phyloP scores from a whole-genome alignment of 768 basidiomycete genomes.

The Phaeolepiota aurea region DNA sequence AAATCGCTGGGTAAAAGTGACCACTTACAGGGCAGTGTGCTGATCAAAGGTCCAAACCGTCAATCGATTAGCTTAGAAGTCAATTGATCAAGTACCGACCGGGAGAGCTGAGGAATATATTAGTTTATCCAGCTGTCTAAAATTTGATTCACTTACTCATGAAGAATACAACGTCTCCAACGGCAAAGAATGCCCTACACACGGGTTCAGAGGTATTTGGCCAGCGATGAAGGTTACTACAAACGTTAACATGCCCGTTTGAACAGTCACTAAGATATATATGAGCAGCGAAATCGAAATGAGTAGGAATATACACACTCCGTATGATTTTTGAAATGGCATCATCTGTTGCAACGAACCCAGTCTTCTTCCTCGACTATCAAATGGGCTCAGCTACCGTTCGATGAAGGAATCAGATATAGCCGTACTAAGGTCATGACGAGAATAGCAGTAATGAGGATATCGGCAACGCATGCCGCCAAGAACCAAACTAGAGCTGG shows the following conservation, averaged over 20 bases:
- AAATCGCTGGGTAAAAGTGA: too few relatives aligned
- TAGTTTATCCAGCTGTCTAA: neutral
- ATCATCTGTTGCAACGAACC: conserved; percentile 33
- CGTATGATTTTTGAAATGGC: conserved; percentile 27
- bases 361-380: conserved; percentile 29
- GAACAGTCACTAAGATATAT: conserved; percentile 25
- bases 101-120: conserved; percentile 20
- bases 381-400: conserved; percentile 2
- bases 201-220: neutral
- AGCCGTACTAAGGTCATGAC: conserved; percentile 26
- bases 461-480: conserved; percentile 30
- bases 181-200: conserved; percentile 27
- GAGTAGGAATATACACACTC: conserved; percentile 11
- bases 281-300: conserved; percentile 2
- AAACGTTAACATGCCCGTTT: conserved; percentile 33
- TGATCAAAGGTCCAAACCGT: conserved; percentile 8
- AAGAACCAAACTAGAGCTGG: conserved; percentile 37
- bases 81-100: conserved; percentile 12
- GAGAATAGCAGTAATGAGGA: conserved; percentile 30
- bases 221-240: conserved; percentile 2
- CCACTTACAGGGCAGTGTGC: conserved; percentile 35
- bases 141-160: conserved; percentile 23
- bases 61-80: neutral
- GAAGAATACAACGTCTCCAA: conserved; percentile 35
- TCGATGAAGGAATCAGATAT: neutral